phyloP scores from a whole-genome alignment of 805 yeast species.

The Barnettozyma siamensis region DNA sequence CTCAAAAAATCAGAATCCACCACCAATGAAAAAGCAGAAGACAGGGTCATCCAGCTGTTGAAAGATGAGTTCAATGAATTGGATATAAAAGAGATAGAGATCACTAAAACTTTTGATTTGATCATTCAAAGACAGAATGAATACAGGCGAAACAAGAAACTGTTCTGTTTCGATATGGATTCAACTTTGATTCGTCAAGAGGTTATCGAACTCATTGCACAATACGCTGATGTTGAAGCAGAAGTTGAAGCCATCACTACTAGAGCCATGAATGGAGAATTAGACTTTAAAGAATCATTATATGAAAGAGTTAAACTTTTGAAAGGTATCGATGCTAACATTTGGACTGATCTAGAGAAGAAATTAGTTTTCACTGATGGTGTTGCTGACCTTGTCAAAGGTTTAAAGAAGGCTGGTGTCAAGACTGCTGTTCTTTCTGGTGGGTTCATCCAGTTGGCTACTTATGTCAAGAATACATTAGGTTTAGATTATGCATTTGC shows the following conservation, averaged over 20 bases:
- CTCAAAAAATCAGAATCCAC: conserved; percentile 14
- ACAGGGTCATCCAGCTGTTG: conserved; percentile 3
- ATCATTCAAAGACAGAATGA: conserved; percentile 35
- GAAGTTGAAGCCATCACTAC: conserved; percentile 86
- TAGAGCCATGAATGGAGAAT: conserved; percentile 94
- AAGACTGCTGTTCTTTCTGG: conserved; percentile 88
- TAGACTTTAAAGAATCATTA: conserved; percentile 83
- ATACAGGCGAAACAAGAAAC: conserved; percentile 34
- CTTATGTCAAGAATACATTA: conserved; percentile 58
- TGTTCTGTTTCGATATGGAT: conserved; percentile 96
- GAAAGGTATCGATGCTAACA: conserved; percentile 69
- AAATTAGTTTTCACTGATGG: conserved; percentile 81
- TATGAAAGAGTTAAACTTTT: conserved; percentile 70
- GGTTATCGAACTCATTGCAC: conserved; percentile 93
- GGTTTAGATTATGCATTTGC: conserved; percentile 87
- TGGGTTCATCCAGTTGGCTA: conserved; percentile 88
- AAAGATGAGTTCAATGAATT: conserved; percentile 2
- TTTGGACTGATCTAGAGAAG: conserved; percentile 74
- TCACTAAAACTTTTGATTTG: conserved; percentile 30
- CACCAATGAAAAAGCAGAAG: conserved; percentile 15
- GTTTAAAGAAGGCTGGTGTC: conserved; percentile 55
- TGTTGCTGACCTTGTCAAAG: conserved; percentile 62
- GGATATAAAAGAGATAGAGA: conserved; percentile 3
- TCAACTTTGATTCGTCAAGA: conserved; percentile 94
- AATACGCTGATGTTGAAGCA: conserved; percentile 83